Conservation (phyloP, 495 filamentous ascomycete genomes). For the Aspergillus asperescens region DNA sequence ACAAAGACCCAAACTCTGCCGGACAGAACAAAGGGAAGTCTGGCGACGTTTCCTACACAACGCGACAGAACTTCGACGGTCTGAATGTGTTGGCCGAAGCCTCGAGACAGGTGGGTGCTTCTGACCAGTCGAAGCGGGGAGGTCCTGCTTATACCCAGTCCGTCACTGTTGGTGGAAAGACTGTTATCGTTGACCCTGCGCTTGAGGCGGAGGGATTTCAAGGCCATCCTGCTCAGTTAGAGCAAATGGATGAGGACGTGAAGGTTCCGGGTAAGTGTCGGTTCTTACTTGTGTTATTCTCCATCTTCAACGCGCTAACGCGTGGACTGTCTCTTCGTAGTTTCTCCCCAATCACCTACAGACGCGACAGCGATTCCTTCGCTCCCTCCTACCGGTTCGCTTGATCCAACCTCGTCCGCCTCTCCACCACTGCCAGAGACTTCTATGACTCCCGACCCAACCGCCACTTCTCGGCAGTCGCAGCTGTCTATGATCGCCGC, state of each 20-base stretch:
- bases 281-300: constrained; percentile 1
- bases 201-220: constrained; percentile 45
- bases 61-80: constrained; percentile 61
- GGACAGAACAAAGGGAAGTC: constrained; percentile 38
- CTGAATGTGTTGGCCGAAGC: constrained; percentile 79
- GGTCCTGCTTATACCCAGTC: constrained; percentile 41
- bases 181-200: constrained; percentile 44
- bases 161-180: constrained; percentile 45
- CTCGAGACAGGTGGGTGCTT: constrained; percentile 60
- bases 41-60: constrained; percentile 36
- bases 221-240: constrained; percentile 26
- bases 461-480: constrained; percentile 41
- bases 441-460: constrained; percentile 36
- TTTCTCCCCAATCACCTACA: constrained; percentile 25
- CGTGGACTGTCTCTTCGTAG: constrained; percentile 14
- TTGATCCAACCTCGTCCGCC: constrained; percentile 32
- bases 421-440: constrained; percentile 39
- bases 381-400: constrained; percentile 30
- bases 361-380: constrained; percentile 30
- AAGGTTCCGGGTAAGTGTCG: constrained; percentile 25
- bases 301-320: constrained; percentile 20
- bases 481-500: constrained; percentile 47
- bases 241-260: constrained; percentile 28
- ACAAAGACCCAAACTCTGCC: constrained; percentile 32
- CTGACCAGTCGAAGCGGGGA: constrained; percentile 41